These are phyloP conservation scores for sunflower (Helianthus annuus) DNA, from an alignment of 129 eudicot genomes.

Conservation along the genomic window DNA sequence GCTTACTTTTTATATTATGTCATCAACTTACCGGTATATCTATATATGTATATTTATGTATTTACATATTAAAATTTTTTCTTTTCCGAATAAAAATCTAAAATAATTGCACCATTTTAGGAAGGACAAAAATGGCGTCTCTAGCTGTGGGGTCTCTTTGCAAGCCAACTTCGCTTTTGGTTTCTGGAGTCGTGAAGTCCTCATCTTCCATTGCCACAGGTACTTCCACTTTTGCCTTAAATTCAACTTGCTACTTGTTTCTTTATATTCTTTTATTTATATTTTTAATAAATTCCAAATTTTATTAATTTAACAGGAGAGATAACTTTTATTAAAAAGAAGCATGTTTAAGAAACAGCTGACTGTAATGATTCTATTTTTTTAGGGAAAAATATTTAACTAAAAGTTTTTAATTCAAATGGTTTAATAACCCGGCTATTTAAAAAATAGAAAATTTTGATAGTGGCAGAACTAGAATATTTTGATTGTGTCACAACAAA, in stretches of 20 bases:
- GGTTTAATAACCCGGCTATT: background rate
- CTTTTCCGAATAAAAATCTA: too few relatives aligned
- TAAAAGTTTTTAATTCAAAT: background rate
- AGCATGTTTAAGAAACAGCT: too few relatives aligned
- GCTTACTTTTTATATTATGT: too few relatives aligned
- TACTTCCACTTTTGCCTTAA: background rate
- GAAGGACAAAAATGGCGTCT: conserved; percentile 23
- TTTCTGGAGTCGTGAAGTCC: background rate
- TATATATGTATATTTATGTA: too few relatives aligned
- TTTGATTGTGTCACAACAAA: too few relatives aligned
- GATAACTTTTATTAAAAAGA: too few relatives aligned
- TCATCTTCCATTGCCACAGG: conserved; percentile 11
- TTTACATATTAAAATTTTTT: too few relatives aligned
- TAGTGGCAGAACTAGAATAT: too few relatives aligned
- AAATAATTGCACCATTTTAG: background rate
- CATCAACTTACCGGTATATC: too few relatives aligned
- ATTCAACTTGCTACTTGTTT: background rate
- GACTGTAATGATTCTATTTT: too few relatives aligned
- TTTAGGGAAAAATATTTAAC: too few relatives aligned
- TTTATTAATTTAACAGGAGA: background rate
- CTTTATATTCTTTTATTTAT: background rate
- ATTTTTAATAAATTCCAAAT: background rate
- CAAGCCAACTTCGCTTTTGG: conserved; percentile 16
- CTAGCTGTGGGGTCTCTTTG: conserved; percentile 21
- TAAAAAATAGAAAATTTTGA: background rate